Evolutionary conservation across 352 stramenopile genomes (phyloP), one percentile per base, ranked within the genome.

Genomic region (Aphanomyces invadans): DNA sequence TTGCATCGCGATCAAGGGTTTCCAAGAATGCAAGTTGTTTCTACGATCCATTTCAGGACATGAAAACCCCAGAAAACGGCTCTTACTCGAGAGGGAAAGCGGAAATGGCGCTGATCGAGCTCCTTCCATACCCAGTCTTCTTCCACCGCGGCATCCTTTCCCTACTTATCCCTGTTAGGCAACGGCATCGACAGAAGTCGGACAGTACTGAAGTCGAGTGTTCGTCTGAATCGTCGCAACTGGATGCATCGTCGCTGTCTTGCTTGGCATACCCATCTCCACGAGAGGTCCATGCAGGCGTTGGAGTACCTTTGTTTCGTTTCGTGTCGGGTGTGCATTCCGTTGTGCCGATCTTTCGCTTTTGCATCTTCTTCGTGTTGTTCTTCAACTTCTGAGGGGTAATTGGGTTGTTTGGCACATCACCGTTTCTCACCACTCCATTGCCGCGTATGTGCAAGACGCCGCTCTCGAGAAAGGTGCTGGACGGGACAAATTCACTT

Each of bases 121-220:
- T 57, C 39, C 19, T 59, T 56, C 60, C 60, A 67, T 1, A 33
- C 33, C 60, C 60, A 67, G 32, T 67, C 60, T 32, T 67, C 60
- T 5, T 49, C 19, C 23, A 46, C 17, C 42, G 31, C 15, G n/a
- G 38, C 42, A 19, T 15, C 42, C n/a, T 48, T 48, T 4, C 23
- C 26, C 55, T 63, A 48, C 15, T 46, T 61, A 19, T 42, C 36
- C 36, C 36, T 42, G 36, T 42, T 25, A 7, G 15, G 7, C 36
- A 42, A 15, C 7, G 15, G 36, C 36, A 42, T 42, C 36, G 7
- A 42, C 15, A 15, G 36, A 42, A 15, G 36, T 42, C n/a, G n/a
- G n/a, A n/a, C n/a, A n/a, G n/a, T 42, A 42, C 36, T 42, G 36
- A 15, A 42, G 36, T n/a, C n/a, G n/a, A n/a, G n/a, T n/a, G n/a